Conservation (phyloP, 2,329 filamentous ascomycete species). For the Leptographium flavum region DNA sequence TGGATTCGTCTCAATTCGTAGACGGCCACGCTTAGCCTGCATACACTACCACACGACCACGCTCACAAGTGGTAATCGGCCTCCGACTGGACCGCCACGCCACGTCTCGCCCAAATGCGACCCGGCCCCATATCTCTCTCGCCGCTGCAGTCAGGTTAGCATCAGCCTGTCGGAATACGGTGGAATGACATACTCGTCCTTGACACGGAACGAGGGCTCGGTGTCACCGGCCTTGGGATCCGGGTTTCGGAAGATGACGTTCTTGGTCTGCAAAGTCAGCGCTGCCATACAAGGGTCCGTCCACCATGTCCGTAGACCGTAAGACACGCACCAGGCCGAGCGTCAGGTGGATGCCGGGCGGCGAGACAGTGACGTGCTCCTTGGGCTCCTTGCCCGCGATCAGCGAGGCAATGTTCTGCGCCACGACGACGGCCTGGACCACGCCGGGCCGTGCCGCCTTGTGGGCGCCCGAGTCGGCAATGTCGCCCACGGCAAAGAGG, state of each 20-base stretch:
- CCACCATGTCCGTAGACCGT: not conserved
- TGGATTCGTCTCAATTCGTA: too few relatives aligned
- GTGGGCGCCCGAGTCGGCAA: constrained; percentile 35
- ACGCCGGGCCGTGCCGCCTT: constrained; percentile 15
- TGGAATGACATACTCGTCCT: constrained; percentile 2
- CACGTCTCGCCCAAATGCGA: constrained; percentile 5
- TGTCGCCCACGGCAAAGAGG: constrained; percentile 51
- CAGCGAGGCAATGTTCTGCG: constrained; percentile 7
- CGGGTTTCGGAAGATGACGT: constrained; percentile 8
- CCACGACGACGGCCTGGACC: constrained; percentile 6
- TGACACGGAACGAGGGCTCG: not conserved
- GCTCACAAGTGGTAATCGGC: not conserved
- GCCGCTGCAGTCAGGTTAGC: not conserved
- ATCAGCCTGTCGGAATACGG: not conserved
- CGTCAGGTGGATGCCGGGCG: constrained; percentile 8
- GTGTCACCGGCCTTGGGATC: not conserved
- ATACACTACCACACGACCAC: too few relatives aligned
- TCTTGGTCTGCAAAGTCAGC: constrained; percentile 5
- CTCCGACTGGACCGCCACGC: not conserved
- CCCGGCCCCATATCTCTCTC: constrained; percentile 6
- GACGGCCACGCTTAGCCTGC: too few relatives aligned
- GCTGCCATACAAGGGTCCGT: too few relatives aligned
- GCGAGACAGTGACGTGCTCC: constrained; percentile 4
- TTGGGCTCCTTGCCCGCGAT: constrained; percentile 7
- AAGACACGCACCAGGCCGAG: constrained; percentile 5